These are phyloP conservation scores for Auriscalpium orientale DNA, from an alignment of 768 basidiomycete species.

Conservation along the genomic window DNA sequence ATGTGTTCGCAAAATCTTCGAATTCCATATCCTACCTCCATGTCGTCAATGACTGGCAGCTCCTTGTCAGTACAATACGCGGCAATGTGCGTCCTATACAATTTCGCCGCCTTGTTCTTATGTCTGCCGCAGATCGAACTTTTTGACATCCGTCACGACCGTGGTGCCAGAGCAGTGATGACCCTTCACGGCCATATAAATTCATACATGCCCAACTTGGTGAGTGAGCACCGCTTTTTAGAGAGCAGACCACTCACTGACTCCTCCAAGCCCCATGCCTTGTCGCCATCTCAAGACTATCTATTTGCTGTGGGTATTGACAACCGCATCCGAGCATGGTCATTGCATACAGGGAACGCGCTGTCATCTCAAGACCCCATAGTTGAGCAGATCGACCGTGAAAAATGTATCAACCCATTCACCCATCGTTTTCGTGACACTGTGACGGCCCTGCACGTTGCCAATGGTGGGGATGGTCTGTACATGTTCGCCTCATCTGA, in stretches of 20 bases:
- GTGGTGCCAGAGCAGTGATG: constrained; percentile 35
- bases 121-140: constrained; percentile 41
- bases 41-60: constrained; percentile 39
- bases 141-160: constrained; percentile 55
- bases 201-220: constrained; percentile 40
- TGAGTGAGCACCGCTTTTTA: constrained; percentile 24
- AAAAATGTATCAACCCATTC: constrained; percentile 1
- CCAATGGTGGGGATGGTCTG: constrained; percentile 3
- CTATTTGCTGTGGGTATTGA: constrained; percentile 70
- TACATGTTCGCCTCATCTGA: constrained; percentile 7
- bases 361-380: constrained; percentile 19
- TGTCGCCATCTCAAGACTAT: constrained; percentile 49
- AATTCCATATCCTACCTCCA: constrained; percentile 51
- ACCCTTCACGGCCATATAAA: constrained; percentile 53
- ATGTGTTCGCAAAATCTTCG: constrained; percentile 24
- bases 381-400: background rate
- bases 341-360: constrained; percentile 45
- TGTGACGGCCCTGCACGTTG: constrained; percentile 11
- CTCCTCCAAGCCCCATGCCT: constrained; percentile 44
- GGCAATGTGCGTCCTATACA: constrained; percentile 41
- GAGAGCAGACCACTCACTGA: background rate
- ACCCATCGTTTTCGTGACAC: constrained; percentile 1
- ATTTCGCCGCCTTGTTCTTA: constrained; percentile 1
- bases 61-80: constrained; percentile 51
- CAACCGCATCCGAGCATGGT: constrained; percentile 59